phyloP scores from a whole-genome alignment of 768 basidiomycete genomes.

The Polyporus arcularius region DNA sequence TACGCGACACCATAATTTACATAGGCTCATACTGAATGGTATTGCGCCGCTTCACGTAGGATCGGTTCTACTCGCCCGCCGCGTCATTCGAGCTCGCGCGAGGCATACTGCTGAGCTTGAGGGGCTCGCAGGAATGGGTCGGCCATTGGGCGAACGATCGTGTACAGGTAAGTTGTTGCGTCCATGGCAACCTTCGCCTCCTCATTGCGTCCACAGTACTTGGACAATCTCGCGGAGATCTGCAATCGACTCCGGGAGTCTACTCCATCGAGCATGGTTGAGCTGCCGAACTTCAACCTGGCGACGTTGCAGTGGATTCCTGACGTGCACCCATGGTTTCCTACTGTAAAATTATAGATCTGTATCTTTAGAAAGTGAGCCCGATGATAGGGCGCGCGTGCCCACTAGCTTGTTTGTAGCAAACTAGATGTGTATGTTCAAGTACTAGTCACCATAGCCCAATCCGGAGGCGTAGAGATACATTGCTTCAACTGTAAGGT shows the following conservation, averaged over 20 bases:
- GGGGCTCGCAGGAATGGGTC: slow-evolving; percentile 2
- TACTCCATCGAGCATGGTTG: slow-evolving; percentile 13
- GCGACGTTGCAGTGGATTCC: slow-evolving; percentile 24
- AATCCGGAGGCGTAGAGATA: no score
- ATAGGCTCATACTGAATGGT: neutral
- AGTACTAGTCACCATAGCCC: no score
- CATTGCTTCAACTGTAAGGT: no score
- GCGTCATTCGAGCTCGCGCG: slow-evolving; percentile 47
- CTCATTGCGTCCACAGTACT: slow-evolving; percentile 35
- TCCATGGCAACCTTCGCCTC: neutral
- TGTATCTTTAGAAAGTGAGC: no score
- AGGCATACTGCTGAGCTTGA: slow-evolving; percentile 34
- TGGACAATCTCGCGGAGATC: slow-evolving; percentile 25
- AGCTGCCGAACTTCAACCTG: slow-evolving; percentile 18
- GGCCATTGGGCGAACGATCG: slow-evolving; percentile 17
- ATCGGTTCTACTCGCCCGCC: slow-evolving; percentile 41
- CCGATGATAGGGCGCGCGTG: no score
- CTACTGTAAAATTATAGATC: slow-evolving; percentile 10
- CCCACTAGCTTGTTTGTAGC: no score
- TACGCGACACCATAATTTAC: slow-evolving; percentile 19
- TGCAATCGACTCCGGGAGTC: slow-evolving; percentile 19
- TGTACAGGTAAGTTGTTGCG: slow-evolving; percentile 18
- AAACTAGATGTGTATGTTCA: no score
- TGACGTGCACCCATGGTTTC: slow-evolving; percentile 31
- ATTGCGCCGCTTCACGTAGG: slow-evolving; percentile 27